These are phyloP conservation scores for Monosporascus sp. DNA, from an alignment of 2,329 filamentous ascomycete genomes.

Conservation along the genomic window DNA sequence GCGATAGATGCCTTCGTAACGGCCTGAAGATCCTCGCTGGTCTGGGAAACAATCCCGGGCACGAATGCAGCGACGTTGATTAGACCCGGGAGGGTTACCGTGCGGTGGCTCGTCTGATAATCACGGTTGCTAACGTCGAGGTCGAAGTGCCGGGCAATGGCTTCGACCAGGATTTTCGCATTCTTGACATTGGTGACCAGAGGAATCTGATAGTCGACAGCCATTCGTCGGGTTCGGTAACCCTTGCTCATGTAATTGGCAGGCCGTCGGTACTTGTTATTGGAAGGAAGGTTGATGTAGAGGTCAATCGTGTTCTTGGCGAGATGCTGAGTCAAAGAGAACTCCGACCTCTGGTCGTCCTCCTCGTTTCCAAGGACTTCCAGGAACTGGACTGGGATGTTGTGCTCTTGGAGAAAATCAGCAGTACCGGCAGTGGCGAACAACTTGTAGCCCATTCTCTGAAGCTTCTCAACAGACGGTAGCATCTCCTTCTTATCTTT, in stretches of 20 bases:
- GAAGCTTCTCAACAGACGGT: slow-evolving; percentile 82
- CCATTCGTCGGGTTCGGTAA: slow-evolving; percentile 95
- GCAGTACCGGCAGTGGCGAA: slow-evolving; percentile 96
- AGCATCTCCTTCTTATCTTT: slow-evolving; percentile 99
- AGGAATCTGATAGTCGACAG: slow-evolving; percentile 93
- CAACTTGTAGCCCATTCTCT: slow-evolving; percentile 88
- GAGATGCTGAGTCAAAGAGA: slow-evolving; percentile 92
- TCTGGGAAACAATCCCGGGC: slow-evolving; percentile 60
- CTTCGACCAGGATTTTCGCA: slow-evolving; percentile 93
- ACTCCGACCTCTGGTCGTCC: slow-evolving; percentile 87
- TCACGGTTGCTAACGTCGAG: slow-evolving; percentile 79
- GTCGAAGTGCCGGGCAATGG: slow-evolving; percentile 82
- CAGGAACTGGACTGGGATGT: slow-evolving; percentile 86
- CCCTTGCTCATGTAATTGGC: slow-evolving; percentile 99
- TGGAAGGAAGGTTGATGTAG: slow-evolving; percentile 99
- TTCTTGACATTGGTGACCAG: slow-evolving; percentile 99
- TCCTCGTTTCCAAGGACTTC: slow-evolving; percentile 76
- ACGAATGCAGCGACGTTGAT: slow-evolving; percentile 80
- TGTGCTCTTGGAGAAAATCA: slow-evolving; percentile 91
- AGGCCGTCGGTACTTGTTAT: slow-evolving; percentile 91
- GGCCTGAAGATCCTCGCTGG: slow-evolving; percentile 61
- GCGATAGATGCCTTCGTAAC: slow-evolving; percentile 70
- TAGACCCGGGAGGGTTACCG: slow-evolving; percentile 66
- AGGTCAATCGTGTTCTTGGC: slow-evolving; percentile 97
- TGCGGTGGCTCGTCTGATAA: slow-evolving; percentile 84